Percentiles rank a stretch among this genome's conserved stretches.
phyloP scores from a whole-genome alignment of 179 eudicot species.

The Heliamphora pulchella region DNA sequence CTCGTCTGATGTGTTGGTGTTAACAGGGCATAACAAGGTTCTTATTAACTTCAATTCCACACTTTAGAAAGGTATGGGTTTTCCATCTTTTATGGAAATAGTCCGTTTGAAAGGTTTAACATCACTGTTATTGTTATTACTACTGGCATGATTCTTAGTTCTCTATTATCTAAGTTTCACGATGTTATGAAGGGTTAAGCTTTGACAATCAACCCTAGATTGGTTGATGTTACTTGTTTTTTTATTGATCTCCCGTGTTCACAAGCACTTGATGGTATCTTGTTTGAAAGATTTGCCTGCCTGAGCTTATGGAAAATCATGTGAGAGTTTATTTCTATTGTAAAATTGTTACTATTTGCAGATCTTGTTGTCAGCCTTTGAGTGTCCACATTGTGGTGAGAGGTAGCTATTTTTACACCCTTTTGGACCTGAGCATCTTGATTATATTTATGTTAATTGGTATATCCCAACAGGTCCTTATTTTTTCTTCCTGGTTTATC shows the following conservation, averaged over 20 bases:
- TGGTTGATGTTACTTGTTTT: background rate
- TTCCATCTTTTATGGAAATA: background rate
- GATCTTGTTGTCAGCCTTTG: slow-evolving; percentile 88
- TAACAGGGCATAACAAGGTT: slow-evolving; percentile 72
- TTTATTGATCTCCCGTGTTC: background rate
- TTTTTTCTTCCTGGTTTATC: slow-evolving; percentile 14
- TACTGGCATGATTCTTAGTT: background rate
- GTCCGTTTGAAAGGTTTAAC: background rate
- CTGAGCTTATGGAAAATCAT: background rate
- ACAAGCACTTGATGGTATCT: background rate
- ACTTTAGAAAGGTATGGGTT: slow-evolving; percentile 65
- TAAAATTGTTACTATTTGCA: slow-evolving; percentile 31
- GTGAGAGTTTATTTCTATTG: background rate
- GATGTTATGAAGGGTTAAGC: background rate
- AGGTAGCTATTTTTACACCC: slow-evolving; percentile 39
- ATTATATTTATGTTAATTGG: background rate
- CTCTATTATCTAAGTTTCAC: background rate
- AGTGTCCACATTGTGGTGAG: slow-evolving; percentile 94
- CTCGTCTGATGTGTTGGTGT: background rate
- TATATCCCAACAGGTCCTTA: background rate
- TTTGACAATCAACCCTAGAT: background rate
- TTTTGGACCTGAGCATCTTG: background rate
- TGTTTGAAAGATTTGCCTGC: background rate
- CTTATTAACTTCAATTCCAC: slow-evolving; percentile 65
- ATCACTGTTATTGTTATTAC: slow-evolving; percentile 9